These are phyloP conservation scores for Psilocybe azurescens DNA, from an alignment of 768 basidiomycete genomes.

Conservation along the genomic window DNA sequence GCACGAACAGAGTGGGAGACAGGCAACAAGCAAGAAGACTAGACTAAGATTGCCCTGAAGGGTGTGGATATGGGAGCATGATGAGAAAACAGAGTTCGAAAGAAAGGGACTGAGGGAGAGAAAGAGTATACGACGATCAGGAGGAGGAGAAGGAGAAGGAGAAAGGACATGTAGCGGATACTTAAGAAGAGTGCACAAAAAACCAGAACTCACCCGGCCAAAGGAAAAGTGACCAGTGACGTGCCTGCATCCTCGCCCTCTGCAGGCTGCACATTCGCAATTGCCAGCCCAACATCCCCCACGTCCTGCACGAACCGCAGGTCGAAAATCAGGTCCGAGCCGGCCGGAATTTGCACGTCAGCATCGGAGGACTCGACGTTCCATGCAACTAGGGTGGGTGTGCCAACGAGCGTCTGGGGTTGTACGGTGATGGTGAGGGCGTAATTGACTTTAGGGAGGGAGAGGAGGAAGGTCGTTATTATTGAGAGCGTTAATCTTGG, in stretches of 20 bases:
- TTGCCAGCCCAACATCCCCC: slow-evolving; percentile 21
- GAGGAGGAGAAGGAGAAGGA: too few relatives aligned
- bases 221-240: slow-evolving; percentile 18
- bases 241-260: slow-evolving; percentile 13
- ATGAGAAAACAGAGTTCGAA: too few relatives aligned
- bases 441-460: background rate
- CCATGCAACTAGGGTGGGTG: slow-evolving; percentile 20
- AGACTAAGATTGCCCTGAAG: too few relatives aligned
- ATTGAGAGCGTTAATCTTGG: too few relatives aligned
- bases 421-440: slow-evolving; percentile 18
- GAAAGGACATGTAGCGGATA: background rate
- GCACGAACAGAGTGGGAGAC: too few relatives aligned
- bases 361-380: slow-evolving; percentile 4
- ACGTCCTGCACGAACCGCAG: slow-evolving; percentile 21
- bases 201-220: slow-evolving; percentile 20
- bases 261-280: slow-evolving; percentile 15
- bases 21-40: too few relatives aligned
- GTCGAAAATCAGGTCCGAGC: slow-evolving; percentile 14
- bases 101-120: background rate
- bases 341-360: background rate
- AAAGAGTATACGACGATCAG: too few relatives aligned
- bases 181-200: background rate
- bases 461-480: background rate
- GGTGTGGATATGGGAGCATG: too few relatives aligned
- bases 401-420: slow-evolving; percentile 13